phyloP scores from a whole-genome alignment of 73 alveolate genomes.

The Paramecium biaurelia region DNA sequence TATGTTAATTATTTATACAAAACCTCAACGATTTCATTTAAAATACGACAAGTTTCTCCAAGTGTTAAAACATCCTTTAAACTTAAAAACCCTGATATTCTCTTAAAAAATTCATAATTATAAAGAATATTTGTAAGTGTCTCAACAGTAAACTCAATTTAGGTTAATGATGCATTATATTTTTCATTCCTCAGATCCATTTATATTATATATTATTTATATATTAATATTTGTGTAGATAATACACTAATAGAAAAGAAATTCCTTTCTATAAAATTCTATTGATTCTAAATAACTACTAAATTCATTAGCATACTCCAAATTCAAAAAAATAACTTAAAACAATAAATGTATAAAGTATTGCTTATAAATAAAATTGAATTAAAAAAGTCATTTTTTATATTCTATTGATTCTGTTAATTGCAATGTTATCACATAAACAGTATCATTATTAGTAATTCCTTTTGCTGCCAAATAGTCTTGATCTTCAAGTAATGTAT shows the following conservation, averaged over 20 bases:
- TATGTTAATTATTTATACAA: background rate
- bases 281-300: too few species aligned
- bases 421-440: slow-evolving; percentile 20
- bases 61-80: background rate
- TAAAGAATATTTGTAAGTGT: background rate
- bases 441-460: background rate
- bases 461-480: background rate
- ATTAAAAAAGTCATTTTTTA: background rate
- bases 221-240: background rate
- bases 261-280: background rate
- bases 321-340: too few species aligned
- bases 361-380: background rate
- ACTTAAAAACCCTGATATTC: background rate
- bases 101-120: background rate
- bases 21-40: background rate
- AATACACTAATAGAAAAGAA: background rate
- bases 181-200: background rate
- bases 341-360: background rate
- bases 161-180: background rate
- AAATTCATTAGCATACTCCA: too few species aligned
- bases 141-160: background rate
- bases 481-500: background rate
- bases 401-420: background rate
- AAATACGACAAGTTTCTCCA: background rate
- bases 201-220: background rate